Evolutionary conservation across 345 rosid genomes (phyloP), one percentile per base, ranked within the genome.

Genomic region (Populus ilicifolia): DNA sequence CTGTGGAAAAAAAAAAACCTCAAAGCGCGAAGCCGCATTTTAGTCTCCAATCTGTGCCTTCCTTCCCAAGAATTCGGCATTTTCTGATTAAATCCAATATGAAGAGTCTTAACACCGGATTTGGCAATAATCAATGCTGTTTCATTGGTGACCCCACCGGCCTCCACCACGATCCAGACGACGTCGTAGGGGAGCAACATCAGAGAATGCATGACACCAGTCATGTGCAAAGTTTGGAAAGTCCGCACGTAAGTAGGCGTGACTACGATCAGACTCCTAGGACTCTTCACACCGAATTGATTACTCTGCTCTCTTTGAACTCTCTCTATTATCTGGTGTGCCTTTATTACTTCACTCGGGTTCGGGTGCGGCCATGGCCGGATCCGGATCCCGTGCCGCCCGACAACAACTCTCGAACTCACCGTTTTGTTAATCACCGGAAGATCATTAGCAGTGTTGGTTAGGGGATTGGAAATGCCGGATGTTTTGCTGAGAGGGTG

Each of bases 381-480:
- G 92, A 96, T 94, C 91, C 97, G 92, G 91, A 96, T 96, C 89
- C 99, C 99, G 74, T 96, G 99, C 44, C 99, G 88, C 18, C 99
- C 99, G 0, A 94, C 99, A 11, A 92, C 89, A 12, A 96, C 98
- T 35, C 97, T 80, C 5, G 98, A 92, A 77, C 83, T 88, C 67
- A 75, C 67, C n/a, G 93, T 87, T 50, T 44, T 80, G 88, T 86
- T 83, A 21, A 73, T 30, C 25, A 70, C 69, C 21, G 87, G 83
- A 6, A 75, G 81, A 75, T 78, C 75, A 78, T 18, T 21, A 25
- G 67, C 56, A 13, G 25, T 25, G 25, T 50, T 73, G 69, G 84
- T 59, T 73, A 80, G 44, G 70, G 77, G 81, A 38, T 80, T 78
- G 52, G 85, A 70, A 39, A 83, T 75, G 14, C 61, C 17, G 21